phyloP scores from a whole-genome alignment of 164 flowering plant species.

The Buxus sempervirens region DNA sequence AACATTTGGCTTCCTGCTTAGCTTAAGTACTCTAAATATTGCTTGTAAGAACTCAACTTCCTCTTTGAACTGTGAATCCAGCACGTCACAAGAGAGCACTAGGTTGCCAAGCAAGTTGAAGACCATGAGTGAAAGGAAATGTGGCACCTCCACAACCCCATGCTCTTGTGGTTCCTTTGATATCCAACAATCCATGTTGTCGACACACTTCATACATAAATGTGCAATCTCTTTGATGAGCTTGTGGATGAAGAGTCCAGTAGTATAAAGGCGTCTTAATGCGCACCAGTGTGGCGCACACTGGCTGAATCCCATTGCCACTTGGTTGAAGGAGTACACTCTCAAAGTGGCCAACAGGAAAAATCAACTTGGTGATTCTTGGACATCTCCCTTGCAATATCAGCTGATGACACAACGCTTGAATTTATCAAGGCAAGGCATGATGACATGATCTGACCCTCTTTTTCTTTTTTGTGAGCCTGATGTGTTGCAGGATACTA shows the following conservation, averaged over 20 bases:
- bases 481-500: neutral
- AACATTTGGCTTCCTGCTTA: conserved; percentile 46
- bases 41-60: conserved; percentile 43
- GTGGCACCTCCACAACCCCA: conserved; percentile 32
- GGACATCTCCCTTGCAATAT: conserved; percentile 44
- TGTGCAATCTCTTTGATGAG: conserved; percentile 32
- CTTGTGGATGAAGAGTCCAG: conserved; percentile 38
- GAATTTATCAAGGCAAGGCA: conserved; percentile 50
- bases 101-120: conserved; percentile 56
- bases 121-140: conserved; percentile 46
- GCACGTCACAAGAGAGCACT: conserved; percentile 45
- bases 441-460: conserved; percentile 54
- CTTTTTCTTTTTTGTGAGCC: neutral
- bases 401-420: conserved; percentile 42
- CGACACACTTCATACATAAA: conserved; percentile 32
- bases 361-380: conserved; percentile 41
- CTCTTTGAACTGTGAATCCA: conserved; percentile 40
- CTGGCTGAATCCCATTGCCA: conserved; percentile 43
- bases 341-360: conserved; percentile 49
- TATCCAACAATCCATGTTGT: conserved; percentile 31
- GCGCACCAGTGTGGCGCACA: conserved; percentile 55
- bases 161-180: conserved; percentile 18
- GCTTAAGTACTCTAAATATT: conserved; percentile 30
- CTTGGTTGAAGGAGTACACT: conserved; percentile 34
- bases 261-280: conserved; percentile 43